Evolutionary conservation across 805 yeast genomes (phyloP), one percentile per base, ranked within the genome.

Genomic region (Kuraishia cidri): DNA sequence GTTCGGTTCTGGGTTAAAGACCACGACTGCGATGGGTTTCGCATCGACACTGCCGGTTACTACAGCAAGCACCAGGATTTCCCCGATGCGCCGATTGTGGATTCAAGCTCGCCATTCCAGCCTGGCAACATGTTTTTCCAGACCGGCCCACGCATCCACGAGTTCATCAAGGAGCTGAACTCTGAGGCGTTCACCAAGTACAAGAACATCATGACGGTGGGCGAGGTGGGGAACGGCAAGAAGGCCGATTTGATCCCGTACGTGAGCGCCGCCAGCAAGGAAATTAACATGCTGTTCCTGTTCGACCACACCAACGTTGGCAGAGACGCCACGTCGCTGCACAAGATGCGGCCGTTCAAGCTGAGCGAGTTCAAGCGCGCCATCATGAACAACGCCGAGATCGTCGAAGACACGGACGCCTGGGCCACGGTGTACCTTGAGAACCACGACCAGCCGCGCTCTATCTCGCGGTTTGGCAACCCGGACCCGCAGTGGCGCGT

Each of bases 391-490:
- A 56, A 56, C 44, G 49, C 58, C 36, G 48, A 46, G 6, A 66
- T 66, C 41, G 56, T 63, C 37, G 63, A 66, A 31, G 66, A 57
- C 14, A 62, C 72, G 12, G 79, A 72, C 41, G 74, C 73, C 12
- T 73, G 80, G 79, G 51, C 71, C 21, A 67, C 79, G 11, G 60
- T 63, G 13, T 72, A 64, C 50, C 47, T 66, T 37, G 80, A 73
- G 48, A 73, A 73, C 46, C 80, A 73, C 46, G 79, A 73, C 50
- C 78, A 69, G 44, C 69, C 78, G 10, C 60, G 79, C 45, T 56
- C 66, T 21, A 62, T 71, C 25, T 52, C 74, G 11, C 59, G 79
- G 43, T 72, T 69, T 45, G 75, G 73, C 30, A 58, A 60, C 48
- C 65, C 59, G 31, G 51, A 61, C 5, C 52, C 52, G 19, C 42